Percentiles rank a stretch among this genome's conserved stretches.
phyloP scores from a whole-genome alignment of 1,284 basidiomycete genomes.

The Hemileia vastatrix region DNA sequence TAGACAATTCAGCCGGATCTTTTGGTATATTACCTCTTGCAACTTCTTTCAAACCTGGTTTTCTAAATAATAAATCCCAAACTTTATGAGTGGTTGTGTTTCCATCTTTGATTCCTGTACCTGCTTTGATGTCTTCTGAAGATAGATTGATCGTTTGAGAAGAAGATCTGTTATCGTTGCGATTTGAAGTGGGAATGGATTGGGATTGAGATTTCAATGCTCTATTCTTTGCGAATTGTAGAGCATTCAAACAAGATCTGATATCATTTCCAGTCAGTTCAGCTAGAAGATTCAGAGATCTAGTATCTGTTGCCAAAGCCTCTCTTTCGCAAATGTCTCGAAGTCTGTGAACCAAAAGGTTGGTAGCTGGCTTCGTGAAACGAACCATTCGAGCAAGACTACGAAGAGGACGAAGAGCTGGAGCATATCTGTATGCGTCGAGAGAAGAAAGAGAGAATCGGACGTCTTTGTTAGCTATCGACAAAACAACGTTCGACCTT shows the following conservation, averaged over 20 bases:
- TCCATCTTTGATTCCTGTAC: constrained; percentile 81
- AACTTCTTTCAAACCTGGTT: constrained; percentile 61
- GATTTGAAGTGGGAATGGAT: too few species aligned
- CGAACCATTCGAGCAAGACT: constrained; percentile 74
- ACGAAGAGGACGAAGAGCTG: constrained; percentile 74
- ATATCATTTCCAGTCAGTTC: constrained; percentile 81
- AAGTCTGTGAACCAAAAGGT: constrained; percentile 72
- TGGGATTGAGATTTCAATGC: too few species aligned
- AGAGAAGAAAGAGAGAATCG: not conserved
- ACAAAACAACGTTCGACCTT: constrained; percentile 23
- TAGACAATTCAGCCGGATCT: constrained; percentile 68
- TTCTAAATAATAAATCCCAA: constrained; percentile 68
- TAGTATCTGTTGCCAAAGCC: constrained; percentile 62
- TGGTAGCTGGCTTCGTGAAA: constrained; percentile 69
- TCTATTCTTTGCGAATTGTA: too few species aligned
- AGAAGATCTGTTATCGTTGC: too few species aligned
- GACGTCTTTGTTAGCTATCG: not conserved
- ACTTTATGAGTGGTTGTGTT: constrained; percentile 62
- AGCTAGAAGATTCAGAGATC: constrained; percentile 71
- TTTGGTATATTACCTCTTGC: too few species aligned
- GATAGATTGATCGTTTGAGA: too few species aligned
- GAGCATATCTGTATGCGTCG: too few species aligned
- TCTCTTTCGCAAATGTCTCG: constrained; percentile 78
- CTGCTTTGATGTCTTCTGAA: constrained; percentile 58
- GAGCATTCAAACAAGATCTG: constrained; percentile 82